phyloP scores from a whole-genome alignment of 202 grass and related monocot species.

The Zoysia matrella region DNA sequence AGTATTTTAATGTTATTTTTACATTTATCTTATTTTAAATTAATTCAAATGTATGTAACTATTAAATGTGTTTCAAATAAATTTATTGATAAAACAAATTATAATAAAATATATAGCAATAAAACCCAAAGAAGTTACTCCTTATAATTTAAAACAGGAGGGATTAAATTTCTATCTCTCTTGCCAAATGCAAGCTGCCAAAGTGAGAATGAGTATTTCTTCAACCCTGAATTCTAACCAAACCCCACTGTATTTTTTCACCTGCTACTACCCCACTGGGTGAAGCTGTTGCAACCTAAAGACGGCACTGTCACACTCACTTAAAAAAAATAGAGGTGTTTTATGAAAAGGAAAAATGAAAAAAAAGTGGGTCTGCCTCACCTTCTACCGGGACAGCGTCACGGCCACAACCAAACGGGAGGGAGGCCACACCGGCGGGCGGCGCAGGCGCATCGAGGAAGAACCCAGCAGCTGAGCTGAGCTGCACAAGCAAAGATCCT shows the following conservation, averaged over 20 bases:
- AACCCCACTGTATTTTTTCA: constrained; percentile 7
- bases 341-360: neutral
- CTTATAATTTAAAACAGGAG: no score
- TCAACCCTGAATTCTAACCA: neutral
- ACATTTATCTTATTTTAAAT: no score
- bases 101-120: no score
- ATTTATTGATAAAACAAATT: no score
- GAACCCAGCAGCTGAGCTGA: neutral
- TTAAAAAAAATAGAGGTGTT: neutral
- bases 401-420: constrained; percentile 11
- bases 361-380: neutral
- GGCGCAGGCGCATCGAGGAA: no score
- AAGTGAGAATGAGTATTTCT: neutral
- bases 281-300: neutral
- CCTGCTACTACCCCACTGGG: neutral
- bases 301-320: neutral
- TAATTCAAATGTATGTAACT: no score
- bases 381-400: constrained; percentile 2
- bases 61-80: no score
- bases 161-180: neutral
- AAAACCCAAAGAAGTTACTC: no score
- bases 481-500: constrained; percentile 52
- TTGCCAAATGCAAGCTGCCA: constrained; percentile 6
- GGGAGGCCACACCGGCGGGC: constrained; percentile 6
- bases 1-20: no score